These are phyloP conservation scores for Mentha longifolia DNA, from an alignment of 257 asterid species.

Conservation along the genomic window DNA sequence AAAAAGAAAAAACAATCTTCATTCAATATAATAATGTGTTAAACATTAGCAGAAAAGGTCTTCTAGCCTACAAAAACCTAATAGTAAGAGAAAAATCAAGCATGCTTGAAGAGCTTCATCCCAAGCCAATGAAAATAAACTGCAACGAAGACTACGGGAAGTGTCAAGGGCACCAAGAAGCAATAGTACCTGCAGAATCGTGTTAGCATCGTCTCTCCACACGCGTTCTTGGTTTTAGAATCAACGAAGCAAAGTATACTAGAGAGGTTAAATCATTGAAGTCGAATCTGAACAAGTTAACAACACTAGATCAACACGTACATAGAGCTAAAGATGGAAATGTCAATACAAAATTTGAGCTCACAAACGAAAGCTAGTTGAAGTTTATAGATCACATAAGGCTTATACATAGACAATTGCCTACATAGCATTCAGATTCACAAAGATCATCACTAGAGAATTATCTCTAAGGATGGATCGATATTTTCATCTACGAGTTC, in stretches of 20 bases:
- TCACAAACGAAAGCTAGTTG: neutral
- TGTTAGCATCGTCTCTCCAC: neutral
- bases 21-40: neutral
- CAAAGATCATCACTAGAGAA: neutral
- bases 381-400: neutral
- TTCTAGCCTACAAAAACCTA: neutral
- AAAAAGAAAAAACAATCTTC: neutral
- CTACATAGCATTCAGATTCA: neutral
- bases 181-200: neutral
- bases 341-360: neutral
- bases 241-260: neutral
- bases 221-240: neutral
- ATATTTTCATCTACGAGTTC: neutral
- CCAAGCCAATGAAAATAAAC: neutral
- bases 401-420: neutral
- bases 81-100: neutral
- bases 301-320: neutral
- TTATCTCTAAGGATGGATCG: neutral
- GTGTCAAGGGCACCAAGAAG: conserved; percentile 7
- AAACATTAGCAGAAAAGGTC: neutral
- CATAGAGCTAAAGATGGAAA: neutral
- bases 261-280: neutral
- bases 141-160: neutral
- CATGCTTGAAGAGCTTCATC: conserved; percentile 1
- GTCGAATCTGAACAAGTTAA: neutral